Percentiles rank a stretch among this genome's conserved stretches.
Conservation (phyloP, 495 filamentous ascomycete genomes). For the Xylaria grammica region DNA sequence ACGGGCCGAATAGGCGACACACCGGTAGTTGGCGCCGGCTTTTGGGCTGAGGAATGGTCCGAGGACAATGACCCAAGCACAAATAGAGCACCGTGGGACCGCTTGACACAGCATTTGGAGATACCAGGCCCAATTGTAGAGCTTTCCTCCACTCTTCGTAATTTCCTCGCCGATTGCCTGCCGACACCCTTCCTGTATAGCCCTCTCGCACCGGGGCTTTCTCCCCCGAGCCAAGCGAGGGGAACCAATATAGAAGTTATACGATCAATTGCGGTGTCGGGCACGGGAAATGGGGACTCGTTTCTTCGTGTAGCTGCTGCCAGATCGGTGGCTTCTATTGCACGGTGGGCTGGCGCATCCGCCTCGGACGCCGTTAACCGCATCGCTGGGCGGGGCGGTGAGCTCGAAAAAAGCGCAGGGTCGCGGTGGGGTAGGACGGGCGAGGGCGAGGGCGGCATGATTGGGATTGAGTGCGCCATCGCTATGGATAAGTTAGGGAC, state of each 20-base stretch:
- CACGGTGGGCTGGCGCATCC: conserved; percentile 60
- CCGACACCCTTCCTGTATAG: conserved; percentile 47
- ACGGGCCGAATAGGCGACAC: conserved; percentile 88
- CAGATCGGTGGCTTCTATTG: conserved; percentile 73
- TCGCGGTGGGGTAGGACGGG: conserved; percentile 75
- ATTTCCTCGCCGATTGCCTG: conserved; percentile 58
- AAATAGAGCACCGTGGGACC: conserved; percentile 13
- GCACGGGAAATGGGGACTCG: conserved; percentile 90
- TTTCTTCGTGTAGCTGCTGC: conserved; percentile 78
- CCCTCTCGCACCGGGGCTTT: conserved; percentile 26
- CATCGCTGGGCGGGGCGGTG: conserved; percentile 73
- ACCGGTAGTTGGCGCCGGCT: conserved; percentile 83
- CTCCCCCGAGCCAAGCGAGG: not conserved
- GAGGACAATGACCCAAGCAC: conserved; percentile 39
- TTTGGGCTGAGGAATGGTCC: conserved; percentile 86
- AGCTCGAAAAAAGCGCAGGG: conserved; percentile 77
- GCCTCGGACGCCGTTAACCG: conserved; percentile 58
- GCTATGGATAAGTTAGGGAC: conserved; percentile 44
- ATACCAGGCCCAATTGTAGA: conserved; percentile 43
- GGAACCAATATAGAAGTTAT: conserved; percentile 32
- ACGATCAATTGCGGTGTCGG: conserved; percentile 73
- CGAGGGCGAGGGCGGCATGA: conserved; percentile 86
- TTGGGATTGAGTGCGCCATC: conserved; percentile 75
- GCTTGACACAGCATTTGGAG: conserved; percentile 22
- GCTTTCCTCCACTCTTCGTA: conserved; percentile 45